Conservation (phyloP, 371 early-diverging fungal genomes). For the Actinomortierella wolfii region DNA sequence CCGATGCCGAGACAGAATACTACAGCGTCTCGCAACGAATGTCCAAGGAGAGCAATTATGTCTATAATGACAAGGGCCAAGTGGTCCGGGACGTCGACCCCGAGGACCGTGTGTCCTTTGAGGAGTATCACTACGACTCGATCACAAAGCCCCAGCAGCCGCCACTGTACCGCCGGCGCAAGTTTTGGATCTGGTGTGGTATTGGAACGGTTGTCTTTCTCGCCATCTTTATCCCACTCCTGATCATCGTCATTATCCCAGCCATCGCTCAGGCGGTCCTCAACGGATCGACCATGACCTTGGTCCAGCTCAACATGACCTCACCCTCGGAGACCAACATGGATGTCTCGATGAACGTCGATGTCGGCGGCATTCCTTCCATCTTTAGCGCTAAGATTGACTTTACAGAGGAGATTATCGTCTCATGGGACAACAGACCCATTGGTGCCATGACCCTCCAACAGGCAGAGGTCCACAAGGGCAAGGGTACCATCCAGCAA, state of each 20-base stretch:
- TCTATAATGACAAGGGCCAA: slow-evolving; percentile 1
- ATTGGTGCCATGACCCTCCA: slow-evolving; percentile 35
- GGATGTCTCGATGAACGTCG: slow-evolving; percentile 19
- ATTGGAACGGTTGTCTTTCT: slow-evolving; percentile 51
- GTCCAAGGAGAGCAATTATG: too few relatives aligned
- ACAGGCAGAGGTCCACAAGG: slow-evolving; percentile 49
- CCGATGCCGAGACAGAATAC: slow-evolving; percentile 29
- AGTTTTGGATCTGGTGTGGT: slow-evolving; percentile 56
- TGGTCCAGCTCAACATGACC: slow-evolving; percentile 54
- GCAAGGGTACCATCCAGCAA: slow-evolving; percentile 64
- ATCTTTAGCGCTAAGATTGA: slow-evolving; percentile 34
- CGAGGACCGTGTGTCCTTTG: slow-evolving; percentile 22
- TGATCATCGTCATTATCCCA: slow-evolving; percentile 59
- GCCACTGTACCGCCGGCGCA: slow-evolving; percentile 58
- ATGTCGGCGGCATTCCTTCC: slow-evolving; percentile 30
- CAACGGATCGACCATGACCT: slow-evolving; percentile 50
- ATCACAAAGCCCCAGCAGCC: slow-evolving; percentile 9
- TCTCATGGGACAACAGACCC: slow-evolving; percentile 14
- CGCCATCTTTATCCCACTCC: slow-evolving; percentile 54
- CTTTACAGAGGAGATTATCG: slow-evolving; percentile 17
- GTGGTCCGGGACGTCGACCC: not conserved
- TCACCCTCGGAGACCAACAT: slow-evolving; percentile 38
- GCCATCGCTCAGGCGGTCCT: slow-evolving; percentile 59
- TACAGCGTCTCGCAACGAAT: slow-evolving; percentile 5
- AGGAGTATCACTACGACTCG: slow-evolving; percentile 21